phyloP scores from a whole-genome alignment of 352 stramenopile species.

The Globisporangium spinosum region DNA sequence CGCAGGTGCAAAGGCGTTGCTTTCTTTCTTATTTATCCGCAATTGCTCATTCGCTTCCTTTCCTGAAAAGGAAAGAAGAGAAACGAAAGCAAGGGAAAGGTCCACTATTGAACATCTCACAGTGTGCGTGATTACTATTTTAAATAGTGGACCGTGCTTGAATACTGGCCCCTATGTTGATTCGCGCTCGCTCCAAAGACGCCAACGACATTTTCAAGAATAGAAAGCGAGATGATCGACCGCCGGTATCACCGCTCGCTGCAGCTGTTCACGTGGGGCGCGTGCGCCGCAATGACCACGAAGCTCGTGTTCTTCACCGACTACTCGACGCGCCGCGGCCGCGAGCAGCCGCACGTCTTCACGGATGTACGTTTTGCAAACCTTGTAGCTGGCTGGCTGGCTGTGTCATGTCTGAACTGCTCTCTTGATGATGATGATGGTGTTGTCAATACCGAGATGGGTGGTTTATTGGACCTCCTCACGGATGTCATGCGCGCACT shows the following conservation, averaged over 20 bases:
- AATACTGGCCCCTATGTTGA: not conserved
- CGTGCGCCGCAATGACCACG: constrained; percentile 71
- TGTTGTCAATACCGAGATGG: not conserved
- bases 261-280: constrained; percentile 80
- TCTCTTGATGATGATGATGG: not conserved
- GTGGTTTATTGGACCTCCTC: not conserved
- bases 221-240: constrained; percentile 62
- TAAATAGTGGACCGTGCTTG: not conserved
- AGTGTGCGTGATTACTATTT: not conserved
- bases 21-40: not conserved
- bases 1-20: not conserved
- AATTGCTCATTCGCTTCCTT: not conserved
- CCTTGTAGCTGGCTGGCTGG: not conserved
- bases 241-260: constrained; percentile 80
- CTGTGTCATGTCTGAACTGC: not conserved
- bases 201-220: not conserved
- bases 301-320: constrained; percentile 88
- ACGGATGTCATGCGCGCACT: not conserved
- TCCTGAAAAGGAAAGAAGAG: not conserved
- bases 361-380: constrained; percentile 40
- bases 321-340: constrained; percentile 48
- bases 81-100: not conserved
- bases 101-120: not conserved
- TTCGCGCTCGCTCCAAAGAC: not conserved
- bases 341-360: constrained; percentile 76